Evolutionary conservation across 2,329 filamentous ascomycete genomes (phyloP).

Genomic region (Lecanicillium sp.): DNA sequence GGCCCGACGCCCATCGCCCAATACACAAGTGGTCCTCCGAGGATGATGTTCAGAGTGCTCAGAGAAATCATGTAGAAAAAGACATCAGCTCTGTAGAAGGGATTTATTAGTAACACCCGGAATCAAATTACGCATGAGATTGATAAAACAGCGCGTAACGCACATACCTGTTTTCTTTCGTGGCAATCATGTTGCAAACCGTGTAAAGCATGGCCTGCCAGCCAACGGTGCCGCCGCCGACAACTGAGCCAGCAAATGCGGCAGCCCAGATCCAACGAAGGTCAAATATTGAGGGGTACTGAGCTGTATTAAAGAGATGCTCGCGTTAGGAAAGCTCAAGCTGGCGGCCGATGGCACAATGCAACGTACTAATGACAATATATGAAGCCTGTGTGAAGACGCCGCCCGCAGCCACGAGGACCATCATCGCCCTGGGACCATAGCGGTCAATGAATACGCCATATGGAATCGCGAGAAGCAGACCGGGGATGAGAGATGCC

Average conservation of each 20-base stretch:
- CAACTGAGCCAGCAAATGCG: background rate
- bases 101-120: background rate
- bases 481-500: background rate
- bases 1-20: constrained; percentile 6
- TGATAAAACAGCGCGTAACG: too few relatives aligned
- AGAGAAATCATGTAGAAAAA: constrained; percentile 8
- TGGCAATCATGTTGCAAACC: constrained; percentile 1
- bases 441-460: constrained; percentile 3
- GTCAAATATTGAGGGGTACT: background rate
- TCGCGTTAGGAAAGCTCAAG: background rate
- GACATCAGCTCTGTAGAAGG: background rate
- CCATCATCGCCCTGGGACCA: background rate
- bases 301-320: background rate
- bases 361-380: constrained; percentile 1
- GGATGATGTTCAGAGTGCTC: background rate
- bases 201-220: constrained; percentile 5
- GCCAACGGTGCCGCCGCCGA: constrained; percentile 5
- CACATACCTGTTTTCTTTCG: constrained; percentile 4
- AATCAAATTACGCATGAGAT: too few relatives aligned
- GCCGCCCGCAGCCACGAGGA: background rate
- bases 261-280: background rate
- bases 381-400: background rate
- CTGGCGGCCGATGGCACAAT: background rate
- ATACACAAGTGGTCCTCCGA: background rate
- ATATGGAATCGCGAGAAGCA: constrained; percentile 7